Evolutionary conservation across 306 rosid genomes (phyloP), one percentile per base, ranked within the genome.

Genomic region (Sophora flavescens): DNA sequence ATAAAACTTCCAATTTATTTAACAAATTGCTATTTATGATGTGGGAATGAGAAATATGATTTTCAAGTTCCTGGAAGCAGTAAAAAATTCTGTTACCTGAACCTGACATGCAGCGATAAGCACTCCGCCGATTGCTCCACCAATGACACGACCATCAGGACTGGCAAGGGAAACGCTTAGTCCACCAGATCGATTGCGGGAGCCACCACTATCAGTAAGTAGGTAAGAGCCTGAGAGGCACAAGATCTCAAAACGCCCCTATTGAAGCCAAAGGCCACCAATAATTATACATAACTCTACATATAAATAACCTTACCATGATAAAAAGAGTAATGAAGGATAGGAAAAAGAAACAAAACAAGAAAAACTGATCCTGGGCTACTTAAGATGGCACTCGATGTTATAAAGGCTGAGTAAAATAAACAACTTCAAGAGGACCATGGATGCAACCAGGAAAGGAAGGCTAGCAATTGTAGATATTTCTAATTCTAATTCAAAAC

Each of bases 201-300:
- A 75, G 54, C 88, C 90, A 74, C 82, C 78, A 36, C 69, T 63
- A 53, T 92, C 98, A 28, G 85, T 81, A 32, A 86, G 88, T 81
- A 93, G 66, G 75, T 88, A 92, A 57, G 97, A 92, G 71, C 99
- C 99, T 14, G 98, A 82, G 38, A 96, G 86, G 86, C 93, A 89
- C 58, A 96, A 70, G 79, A 96, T 96, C 91, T 92, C 98, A 39
- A 89, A 96, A 50, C 91, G 96, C 36, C 99, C 99, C 99, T 96
- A 72, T 63, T 57, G 18, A 85, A 75, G 13, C 71, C 42, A 70
- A 76, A 85, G 51, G 56, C 45, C 78, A 50, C 75, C 54, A 48
- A 50, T 67, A 12, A 75, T 63, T 16, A 54, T 18, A 54, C 36
- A 36, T 63, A 56, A 54, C 1, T 50, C 52, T 14, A 54, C 8